A percentile compares a stretch with the other conserved stretches of the same genome.
phyloP scores from a whole-genome alignment of 306 rosid species.

The Vicia villosa region DNA sequence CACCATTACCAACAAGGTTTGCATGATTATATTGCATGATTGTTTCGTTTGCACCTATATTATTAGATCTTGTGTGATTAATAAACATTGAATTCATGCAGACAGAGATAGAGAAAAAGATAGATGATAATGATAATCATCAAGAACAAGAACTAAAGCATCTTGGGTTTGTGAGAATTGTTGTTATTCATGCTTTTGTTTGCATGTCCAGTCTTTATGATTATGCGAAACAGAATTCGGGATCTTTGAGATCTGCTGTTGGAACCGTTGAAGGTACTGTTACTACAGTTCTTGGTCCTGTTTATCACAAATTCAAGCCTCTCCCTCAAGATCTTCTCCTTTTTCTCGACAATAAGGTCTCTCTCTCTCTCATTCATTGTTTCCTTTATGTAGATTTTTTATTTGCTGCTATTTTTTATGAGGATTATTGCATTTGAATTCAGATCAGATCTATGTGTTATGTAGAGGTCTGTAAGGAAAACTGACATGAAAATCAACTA shows the following conservation, averaged over 20 bases:
- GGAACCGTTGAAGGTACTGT: constrained; percentile 63
- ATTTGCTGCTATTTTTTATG: no score
- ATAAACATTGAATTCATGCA: neutral
- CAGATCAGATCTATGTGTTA: constrained; percentile 38
- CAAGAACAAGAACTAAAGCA: constrained; percentile 52
- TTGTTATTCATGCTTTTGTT: constrained; percentile 54
- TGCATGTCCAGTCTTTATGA: constrained; percentile 60
- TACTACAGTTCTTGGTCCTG: constrained; percentile 60
- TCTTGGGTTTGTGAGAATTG: constrained; percentile 62
- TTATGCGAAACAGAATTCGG: constrained; percentile 68
- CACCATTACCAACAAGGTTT: constrained; percentile 4
- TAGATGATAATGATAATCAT: neutral
- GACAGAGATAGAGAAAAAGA: constrained; percentile 47
- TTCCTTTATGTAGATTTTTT: no score
- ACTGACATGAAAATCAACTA: no score
- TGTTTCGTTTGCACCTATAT: neutral
- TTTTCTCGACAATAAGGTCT: constrained; percentile 72
- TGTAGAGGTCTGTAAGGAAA: neutral
- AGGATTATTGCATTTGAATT: neutral
- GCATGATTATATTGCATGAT: neutral
- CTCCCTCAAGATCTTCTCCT: constrained; percentile 61
- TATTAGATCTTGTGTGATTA: neutral
- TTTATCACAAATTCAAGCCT: constrained; percentile 49
- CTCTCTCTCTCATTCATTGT: neutral
- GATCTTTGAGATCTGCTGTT: constrained; percentile 70